Evolutionary conservation across 306 rosid genomes (phyloP), one percentile per base, ranked within the genome.

Genomic region (Acacia crassicarpa): DNA sequence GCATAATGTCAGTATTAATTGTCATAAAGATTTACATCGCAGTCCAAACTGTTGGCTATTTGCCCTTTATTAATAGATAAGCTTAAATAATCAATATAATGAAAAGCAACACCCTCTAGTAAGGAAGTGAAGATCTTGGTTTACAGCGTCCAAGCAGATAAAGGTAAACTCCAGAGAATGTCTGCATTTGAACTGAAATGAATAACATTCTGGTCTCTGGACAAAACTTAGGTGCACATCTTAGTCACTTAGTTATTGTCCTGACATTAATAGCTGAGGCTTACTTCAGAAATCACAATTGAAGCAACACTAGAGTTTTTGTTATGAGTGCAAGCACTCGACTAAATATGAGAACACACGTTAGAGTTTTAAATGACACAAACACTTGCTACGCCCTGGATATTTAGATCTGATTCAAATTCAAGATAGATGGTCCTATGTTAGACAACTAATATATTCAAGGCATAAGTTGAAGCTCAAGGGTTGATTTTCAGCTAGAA

Each of bases 181-280:
- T 44, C 85, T 44, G 74, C 56, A 85, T 54, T 78, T 67, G 77
- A 76, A 78, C 70, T 69, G n/a, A 86, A 77, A 33, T 69, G 44
- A 72, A 65, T 44, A 54, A 70, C 46, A 75, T 83, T n/a, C n/a
- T n/a, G n/a, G n/a, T n/a, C n/a, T 67, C 1, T 15, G 15, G 72
- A 35, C 11, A 35, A 19, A 33, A 35, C 43, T 5, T 35, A 35
- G 23, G 45, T 8, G 23, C 45, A 67, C 23, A 16, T 33, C 17
- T 66, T 67, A 35, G 72, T 67, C 22, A 67, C 25, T 2, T 32
- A 65, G 41, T 38, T 32, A 38, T 30, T 62, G 67, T 32, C 70
- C 70, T 63, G 17, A 32, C 4, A 65, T 65, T 20, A 69, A 56
- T 51, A 75, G 68, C 67, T 41, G 23, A 41, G 56, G 81, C 83